Base-by-base conservation (phyloP, 768 basidiomycete genomes). In the Collybiopsis confluens region DNA sequence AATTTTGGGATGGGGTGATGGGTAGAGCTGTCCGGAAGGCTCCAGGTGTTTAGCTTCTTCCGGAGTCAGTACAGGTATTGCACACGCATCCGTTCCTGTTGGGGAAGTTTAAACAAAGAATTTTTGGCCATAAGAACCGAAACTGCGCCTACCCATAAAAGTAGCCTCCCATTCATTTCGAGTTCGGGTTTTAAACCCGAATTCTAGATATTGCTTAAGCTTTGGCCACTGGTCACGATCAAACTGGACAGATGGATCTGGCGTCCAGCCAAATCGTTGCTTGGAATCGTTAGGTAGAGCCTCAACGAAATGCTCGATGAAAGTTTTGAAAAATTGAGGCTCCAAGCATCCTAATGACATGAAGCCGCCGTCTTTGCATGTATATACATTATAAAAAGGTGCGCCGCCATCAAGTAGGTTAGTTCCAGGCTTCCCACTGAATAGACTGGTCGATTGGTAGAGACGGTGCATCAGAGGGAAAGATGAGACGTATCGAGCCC, bases 281-380 rank as follows among this genome's bases (percentile, higher is more conserved):
- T 70, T 66, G 54, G 79, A 80, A 18, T 68, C 70, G 5, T 58
- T 21, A 0, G 79, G 79, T 4, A 90, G 65, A n/a, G 79, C 76
- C n/a, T 66, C 64, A 28, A 77, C 61, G 65, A 90, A 87, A 1
- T 59, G 61, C 9, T 76, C 70, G 44, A 90, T 71, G 61, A 91
- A 90, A 0, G 68, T 70, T 21, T 70, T 68, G 66, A 85, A 90
- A 68, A 90, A 90, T 41, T 80, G 78, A 6, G 86, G 83, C 64
- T 91, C 89, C 11, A 90, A 64, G 61, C 88, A 89, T 23, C 81
- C 89, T 26, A 92, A 80, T 2, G 85, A 82, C 78, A 93, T 88
- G 78, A 80, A 90, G 27, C 76, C 70, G 1, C 84, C 85, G 62
- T 86, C 88, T 54, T 81, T 73, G 63, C 89, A 91, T 1, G 76